phyloP scores from a whole-genome alignment of 129 eudicot genomes.

The Chrysanthemum lavandulifolium region DNA sequence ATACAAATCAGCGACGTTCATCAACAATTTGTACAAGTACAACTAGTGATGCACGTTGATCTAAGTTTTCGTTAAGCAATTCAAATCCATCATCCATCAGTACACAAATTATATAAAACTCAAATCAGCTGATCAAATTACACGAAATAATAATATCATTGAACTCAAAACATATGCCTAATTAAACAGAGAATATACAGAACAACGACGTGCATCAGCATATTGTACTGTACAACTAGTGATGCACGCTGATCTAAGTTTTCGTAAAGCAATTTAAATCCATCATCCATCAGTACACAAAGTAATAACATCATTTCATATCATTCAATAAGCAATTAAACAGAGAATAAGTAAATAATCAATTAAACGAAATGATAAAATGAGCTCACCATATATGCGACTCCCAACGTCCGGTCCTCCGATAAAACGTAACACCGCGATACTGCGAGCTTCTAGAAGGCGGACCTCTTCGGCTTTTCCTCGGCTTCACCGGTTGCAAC shows the following conservation, averaged over 20 bases:
- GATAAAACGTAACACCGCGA: constrained; percentile 89
- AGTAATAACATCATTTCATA: neutral
- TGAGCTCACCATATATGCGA: constrained; percentile 81
- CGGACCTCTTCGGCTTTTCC: constrained; percentile 85
- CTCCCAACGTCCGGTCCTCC: constrained; percentile 97
- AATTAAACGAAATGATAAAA: no score
- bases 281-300: no score
- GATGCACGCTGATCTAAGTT: no score
- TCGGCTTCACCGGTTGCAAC: constrained; percentile 29
- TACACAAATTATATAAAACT: no score
- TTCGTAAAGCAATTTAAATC: no score
- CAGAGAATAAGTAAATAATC: neutral
- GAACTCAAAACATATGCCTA: neutral
- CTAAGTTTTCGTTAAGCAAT: no score
- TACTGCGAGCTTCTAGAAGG: constrained; percentile 82
- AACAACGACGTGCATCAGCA: neutral
- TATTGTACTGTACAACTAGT: no score
- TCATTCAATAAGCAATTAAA: neutral
- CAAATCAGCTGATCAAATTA: no score
- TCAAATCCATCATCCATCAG: no score
- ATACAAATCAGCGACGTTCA: neutral
- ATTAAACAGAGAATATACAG: constrained; percentile 2
- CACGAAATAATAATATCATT: neutral
- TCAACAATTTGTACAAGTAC: no score
- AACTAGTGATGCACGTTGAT: no score